Percentiles rank a stretch among this genome's conserved stretches.
Evolutionary conservation across 2,329 filamentous ascomycete genomes (phyloP).

Genomic region (Fusarium miscanthi): DNA sequence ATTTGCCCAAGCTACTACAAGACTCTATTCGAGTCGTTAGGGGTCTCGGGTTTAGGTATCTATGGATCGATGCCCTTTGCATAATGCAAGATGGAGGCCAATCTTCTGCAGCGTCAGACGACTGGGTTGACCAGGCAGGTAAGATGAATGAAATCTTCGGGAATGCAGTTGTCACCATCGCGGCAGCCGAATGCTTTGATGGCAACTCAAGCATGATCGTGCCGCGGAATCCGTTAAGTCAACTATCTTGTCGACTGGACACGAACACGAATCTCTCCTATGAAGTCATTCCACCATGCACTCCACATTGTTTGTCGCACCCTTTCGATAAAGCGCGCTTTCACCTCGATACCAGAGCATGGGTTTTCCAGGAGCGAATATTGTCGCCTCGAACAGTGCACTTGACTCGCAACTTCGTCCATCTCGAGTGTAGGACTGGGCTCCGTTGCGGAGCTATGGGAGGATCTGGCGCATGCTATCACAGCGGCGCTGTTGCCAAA

Average conservation of each 20-base stretch:
- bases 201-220: background rate
- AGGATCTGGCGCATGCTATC: background rate
- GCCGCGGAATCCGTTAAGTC: background rate
- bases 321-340: background rate
- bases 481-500: background rate
- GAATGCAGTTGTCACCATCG: background rate
- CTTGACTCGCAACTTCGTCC: background rate
- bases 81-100: background rate
- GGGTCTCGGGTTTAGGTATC: background rate
- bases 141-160: slow-evolving; percentile 3
- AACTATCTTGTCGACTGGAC: background rate
- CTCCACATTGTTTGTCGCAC: background rate
- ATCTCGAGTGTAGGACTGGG: background rate
- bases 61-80: slow-evolving; percentile 2
- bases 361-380: background rate
- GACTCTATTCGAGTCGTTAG: background rate
- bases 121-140: background rate
- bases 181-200: slow-evolving; percentile 1
- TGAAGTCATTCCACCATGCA: background rate
- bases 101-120: background rate
- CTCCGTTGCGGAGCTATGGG: background rate
- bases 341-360: background rate
- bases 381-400: background rate
- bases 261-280: background rate
- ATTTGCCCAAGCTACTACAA: background rate